A percentile compares a stretch with the other conserved stretches of the same genome.
These are phyloP conservation scores for Monilinia fructicola DNA, from an alignment of 2,329 filamentous ascomycete genomes.

Conservation along the genomic window DNA sequence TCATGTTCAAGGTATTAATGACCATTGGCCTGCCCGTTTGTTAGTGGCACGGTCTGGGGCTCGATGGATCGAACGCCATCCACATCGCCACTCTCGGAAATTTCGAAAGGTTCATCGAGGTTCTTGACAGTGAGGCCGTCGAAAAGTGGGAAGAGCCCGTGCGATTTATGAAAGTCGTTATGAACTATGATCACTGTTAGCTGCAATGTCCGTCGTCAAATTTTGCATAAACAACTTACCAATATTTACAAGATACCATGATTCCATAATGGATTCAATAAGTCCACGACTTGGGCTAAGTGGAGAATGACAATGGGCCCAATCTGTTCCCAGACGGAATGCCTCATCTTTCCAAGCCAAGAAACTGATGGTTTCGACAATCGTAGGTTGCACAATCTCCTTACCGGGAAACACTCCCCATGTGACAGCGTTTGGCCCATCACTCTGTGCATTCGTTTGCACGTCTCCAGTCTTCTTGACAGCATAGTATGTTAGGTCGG, in stretches of 20 bases:
- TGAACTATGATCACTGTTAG: conserved; percentile 61
- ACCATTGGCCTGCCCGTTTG: conserved; percentile 29
- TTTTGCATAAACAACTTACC: conserved; percentile 55
- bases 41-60: conserved; percentile 29
- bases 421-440: conserved; percentile 95
- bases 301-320: conserved; percentile 85
- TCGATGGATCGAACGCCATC: conserved; percentile 27
- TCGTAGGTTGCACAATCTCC: conserved; percentile 99
- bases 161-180: conserved; percentile 90
- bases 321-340: conserved; percentile 86
- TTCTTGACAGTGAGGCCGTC: conserved; percentile 70
- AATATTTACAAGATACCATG: conserved; percentile 94
- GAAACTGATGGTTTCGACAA: conserved; percentile 97
- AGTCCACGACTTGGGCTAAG: conserved; percentile 74
- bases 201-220: conserved; percentile 19
- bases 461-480: conserved; percentile 81
- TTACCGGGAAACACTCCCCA: conserved; percentile 99
- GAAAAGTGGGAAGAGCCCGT: conserved; percentile 83
- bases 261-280: conserved; percentile 80
- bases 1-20: conserved; percentile 28
- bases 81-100: conserved; percentile 24
- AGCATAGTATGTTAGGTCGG: conserved; percentile 89
- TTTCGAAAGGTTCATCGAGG: conserved; percentile 50
- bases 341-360: conserved; percentile 98
- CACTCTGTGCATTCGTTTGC: conserved; percentile 78